Base-by-base conservation (phyloP, 2,329 filamentous ascomycete genomes). In the Fusarium hainanense region DNA sequence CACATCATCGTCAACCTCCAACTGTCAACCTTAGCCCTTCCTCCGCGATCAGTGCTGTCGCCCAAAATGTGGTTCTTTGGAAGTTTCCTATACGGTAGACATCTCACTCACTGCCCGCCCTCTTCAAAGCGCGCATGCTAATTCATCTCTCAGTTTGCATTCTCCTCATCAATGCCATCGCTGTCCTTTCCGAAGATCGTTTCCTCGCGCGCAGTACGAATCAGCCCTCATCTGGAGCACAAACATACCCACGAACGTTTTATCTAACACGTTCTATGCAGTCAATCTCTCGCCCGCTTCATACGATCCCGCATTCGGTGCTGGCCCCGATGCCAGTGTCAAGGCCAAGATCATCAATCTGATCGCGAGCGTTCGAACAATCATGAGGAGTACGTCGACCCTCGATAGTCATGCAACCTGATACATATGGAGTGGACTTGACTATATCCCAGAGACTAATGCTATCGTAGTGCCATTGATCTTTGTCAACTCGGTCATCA, bases 141-240 rank as follows among this genome's bases (percentile, higher is more conserved):
- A 74, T 55, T 23, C 41, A 12, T 27, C 32, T 40, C 37, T 40
- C 43, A 79, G 92, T 95, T 72, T 87, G 89, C 74, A 86, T 97
- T 79, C 93, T 98, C 77, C 88, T 98, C 78, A 90, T 96, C 82
- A 99, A 99, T 82, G 93, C 93, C 72, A 91, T 98, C 78, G 93
- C 94, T 69, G 90, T 98, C 77, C 91, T 98, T 71, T 97, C 93
- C 75, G 94, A 97, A 88, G 94, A 97, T 82, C 92, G 94, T 68
- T 97, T 97, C 81, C 92, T 97, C 72, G 82, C 92, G 82, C 91
- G 79, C 74, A 97, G 80, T 82, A 78, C 70, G 80, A 66, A 20
- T 37, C 49, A 28, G 27, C 44, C 58, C 34, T 51, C 18, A 40
- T 20, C 21, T 21, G 21, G 40, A 50, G 27, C 11, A 25, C 23